These are phyloP conservation scores for Irpex sp. DNA, from an alignment of 1,284 basidiomycete genomes.

Conservation along the genomic window DNA sequence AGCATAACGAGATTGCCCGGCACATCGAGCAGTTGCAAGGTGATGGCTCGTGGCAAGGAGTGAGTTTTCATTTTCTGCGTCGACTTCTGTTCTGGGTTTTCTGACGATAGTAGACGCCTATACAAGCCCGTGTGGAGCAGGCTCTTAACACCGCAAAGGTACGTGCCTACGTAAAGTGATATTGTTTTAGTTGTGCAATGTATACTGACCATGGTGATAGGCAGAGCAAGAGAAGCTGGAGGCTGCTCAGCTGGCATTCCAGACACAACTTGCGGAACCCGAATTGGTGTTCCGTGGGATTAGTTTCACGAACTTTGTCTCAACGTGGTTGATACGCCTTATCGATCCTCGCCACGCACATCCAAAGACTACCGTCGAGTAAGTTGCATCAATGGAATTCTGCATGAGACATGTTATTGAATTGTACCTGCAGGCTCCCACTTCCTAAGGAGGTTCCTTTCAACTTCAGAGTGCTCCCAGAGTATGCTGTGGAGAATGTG, in stretches of 20 bases:
- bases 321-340: constrained; percentile 91
- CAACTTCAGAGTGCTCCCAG: constrained; percentile 87
- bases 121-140: constrained; percentile 65
- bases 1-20: constrained; percentile 74
- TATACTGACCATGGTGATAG: constrained; percentile 31
- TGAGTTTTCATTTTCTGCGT: constrained; percentile 33
- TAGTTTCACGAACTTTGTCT: constrained; percentile 85
- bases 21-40: constrained; percentile 77
- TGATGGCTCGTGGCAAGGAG: constrained; percentile 76
- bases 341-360: constrained; percentile 86
- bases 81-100: not conserved
- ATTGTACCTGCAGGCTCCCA: constrained; percentile 57
- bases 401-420: not conserved
- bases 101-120: constrained; percentile 46
- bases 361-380: constrained; percentile 71
- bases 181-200: not conserved
- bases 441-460: constrained; percentile 83
- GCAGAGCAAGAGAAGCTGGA: constrained; percentile 67
- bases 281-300: constrained; percentile 80
- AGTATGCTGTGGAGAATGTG: constrained; percentile 94
- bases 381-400: constrained; percentile 26
- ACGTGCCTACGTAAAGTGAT: constrained; percentile 4
- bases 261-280: constrained; percentile 85
- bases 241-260: constrained; percentile 73
- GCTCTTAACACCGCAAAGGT: constrained; percentile 76